Conservation (phyloP, 257 asterid species). For the Nicotiana undulata region DNA sequence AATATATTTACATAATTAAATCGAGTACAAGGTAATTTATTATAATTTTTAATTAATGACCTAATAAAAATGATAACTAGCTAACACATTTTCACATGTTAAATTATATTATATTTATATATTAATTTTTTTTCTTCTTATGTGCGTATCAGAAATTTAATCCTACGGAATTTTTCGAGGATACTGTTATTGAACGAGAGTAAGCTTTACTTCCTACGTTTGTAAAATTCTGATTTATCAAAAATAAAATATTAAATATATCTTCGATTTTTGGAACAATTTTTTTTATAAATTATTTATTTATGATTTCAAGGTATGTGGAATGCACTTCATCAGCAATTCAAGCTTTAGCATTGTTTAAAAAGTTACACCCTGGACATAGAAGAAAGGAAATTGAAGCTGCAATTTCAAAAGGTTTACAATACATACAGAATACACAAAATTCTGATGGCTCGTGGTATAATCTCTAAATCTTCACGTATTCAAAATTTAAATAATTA, state of each 20-base stretch:
- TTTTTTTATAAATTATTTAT: background rate
- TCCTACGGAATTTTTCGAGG: conserved; percentile 47
- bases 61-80: background rate
- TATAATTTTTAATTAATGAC: background rate
- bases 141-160: conserved; percentile 31
- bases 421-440: conserved; percentile 33
- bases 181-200: conserved; percentile 42
- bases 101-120: too few relatives aligned
- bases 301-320: conserved; percentile 24
- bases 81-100: background rate
- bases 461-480: background rate
- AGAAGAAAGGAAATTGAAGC: conserved; percentile 34
- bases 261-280: background rate
- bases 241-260: background rate
- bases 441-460: conserved; percentile 54
- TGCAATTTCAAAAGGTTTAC: conserved; percentile 26
- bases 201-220: conserved; percentile 12
- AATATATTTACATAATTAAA: too few relatives aligned
- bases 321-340: conserved; percentile 59
- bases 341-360: conserved; percentile 35
- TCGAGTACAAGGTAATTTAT: too few relatives aligned
- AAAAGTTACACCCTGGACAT: conserved; percentile 29
- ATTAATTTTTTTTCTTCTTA: too few relatives aligned
- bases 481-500: too few relatives aligned
- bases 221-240: background rate